A percentile compares a stretch with the other conserved stretches of the same genome.
These are phyloP conservation scores for Acacia concinna DNA, from an alignment of 331 rosid species.

Conservation along the genomic window DNA sequence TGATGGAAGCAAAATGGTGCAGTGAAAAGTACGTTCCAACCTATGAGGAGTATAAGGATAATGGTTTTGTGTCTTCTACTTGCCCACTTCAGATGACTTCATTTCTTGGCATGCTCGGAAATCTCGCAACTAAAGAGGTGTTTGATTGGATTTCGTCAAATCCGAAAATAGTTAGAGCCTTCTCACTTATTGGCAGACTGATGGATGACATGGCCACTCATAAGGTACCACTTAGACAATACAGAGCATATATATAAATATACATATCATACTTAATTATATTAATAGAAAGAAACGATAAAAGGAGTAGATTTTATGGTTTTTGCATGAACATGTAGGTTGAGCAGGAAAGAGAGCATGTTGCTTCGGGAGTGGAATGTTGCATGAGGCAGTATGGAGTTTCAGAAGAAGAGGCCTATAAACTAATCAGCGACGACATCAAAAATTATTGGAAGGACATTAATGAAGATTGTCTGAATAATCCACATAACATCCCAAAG, in stretches of 20 bases:
- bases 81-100: background rate
- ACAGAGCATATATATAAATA: no score
- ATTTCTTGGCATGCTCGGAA: background rate
- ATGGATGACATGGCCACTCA: background rate
- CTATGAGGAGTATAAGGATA: background rate
- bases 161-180: background rate
- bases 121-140: background rate
- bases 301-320: no score
- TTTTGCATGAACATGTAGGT: background rate
- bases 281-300: no score
- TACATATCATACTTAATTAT: no score
- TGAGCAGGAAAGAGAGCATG: background rate
- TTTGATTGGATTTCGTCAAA: background rate
- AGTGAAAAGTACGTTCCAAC: background rate
- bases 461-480: background rate
- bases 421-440: background rate
- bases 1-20: background rate
- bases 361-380: background rate
- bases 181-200: background rate
- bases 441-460: background rate
- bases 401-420: background rate
- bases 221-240: background rate
- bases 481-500: background rate
- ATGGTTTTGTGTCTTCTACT: background rate
- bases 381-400: constrained; percentile 6